Evolutionary conservation across 2,329 filamentous ascomycete species (phyloP).

Genomic region (Diaporthe citriasiana): DNA sequence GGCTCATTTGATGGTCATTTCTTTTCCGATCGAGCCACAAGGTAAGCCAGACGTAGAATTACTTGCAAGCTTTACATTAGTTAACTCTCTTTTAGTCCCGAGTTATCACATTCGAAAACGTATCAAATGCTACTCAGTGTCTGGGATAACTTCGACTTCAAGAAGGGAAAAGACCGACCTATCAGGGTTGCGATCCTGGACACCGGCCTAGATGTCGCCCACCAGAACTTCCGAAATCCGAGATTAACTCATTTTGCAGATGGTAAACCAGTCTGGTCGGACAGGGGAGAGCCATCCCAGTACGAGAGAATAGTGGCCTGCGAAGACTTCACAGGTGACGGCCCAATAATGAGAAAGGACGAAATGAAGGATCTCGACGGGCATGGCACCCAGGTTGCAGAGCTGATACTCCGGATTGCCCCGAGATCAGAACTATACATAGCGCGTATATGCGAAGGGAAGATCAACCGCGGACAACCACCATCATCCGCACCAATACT

Average conservation of each 20-base stretch:
- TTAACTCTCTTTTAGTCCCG: background rate
- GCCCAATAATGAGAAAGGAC: background rate
- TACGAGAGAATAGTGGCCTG: background rate
- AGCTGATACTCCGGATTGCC: constrained; percentile 4
- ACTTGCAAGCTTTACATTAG: too few species aligned
- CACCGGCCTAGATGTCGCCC: background rate
- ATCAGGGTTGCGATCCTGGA: constrained; percentile 8
- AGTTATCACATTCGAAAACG: background rate
- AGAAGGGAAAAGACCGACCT: background rate
- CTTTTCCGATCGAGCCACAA: background rate
- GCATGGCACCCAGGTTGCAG: background rate
- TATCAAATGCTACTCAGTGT: background rate
- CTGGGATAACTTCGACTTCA: constrained; percentile 9
- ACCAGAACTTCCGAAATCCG: background rate
- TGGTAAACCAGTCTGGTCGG: background rate
- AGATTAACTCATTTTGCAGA: background rate
- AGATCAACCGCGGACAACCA: too few species aligned
- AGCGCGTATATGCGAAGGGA: constrained; percentile 13
- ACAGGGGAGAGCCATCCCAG: background rate
- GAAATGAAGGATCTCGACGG: constrained; percentile 9
- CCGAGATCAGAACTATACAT: constrained; percentile 7
- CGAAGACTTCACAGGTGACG: background rate
- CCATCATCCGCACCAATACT: background rate
- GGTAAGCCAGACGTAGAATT: background rate
- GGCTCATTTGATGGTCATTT: constrained; percentile 17